Base-by-base conservation (phyloP, 2,329 filamentous ascomycete species). In the Venturia aucupariae region DNA sequence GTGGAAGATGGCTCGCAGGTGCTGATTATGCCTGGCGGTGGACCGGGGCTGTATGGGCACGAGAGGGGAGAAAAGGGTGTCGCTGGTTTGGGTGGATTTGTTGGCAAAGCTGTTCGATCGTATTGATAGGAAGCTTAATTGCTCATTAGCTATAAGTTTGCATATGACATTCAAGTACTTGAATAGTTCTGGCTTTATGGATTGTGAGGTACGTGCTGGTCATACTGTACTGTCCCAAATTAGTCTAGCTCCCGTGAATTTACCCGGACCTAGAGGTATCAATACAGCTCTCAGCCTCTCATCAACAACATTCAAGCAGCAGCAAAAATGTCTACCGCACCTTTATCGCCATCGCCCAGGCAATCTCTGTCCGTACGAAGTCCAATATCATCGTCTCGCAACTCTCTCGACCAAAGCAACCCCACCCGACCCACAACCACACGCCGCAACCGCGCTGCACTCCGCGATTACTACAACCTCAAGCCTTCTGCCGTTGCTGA, bases 381-480 rank as follows among this genome's bases (percentile, higher is more conserved):
- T 57, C 64, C 64, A 17, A 41, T 57, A 10, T 42, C 42, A 13
- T 64, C 63, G 10, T 65, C 64, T 10, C 64, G 64, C 8, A 63
- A 41, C 15, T 65, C 64, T 32, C 64, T 65, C 15, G 64, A 65
- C 57, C 57, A 46, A 30, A 48, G 22, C 61, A 62, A 51, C 41
- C 42, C 62, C 41, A 35, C 60, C 30, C 30, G 35, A 13, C 35
- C 64, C 0, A 44, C 54, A n/a, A 38, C 32, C 22, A 70, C 76
- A 24, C 81, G 84, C 65, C 82, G 89, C 67, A 96, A 96, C 77
- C 89, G 93, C 68, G 86, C 89, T 64, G 93, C 93, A 7, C 83
- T 97, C 24, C 89, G 94, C 70, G 92, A 97, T 73, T 97, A 96
- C 80, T 97, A 97, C 78, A 94, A 94, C 73, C 83, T 97, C 61